Conservation (phyloP, 495 filamentous ascomycete genomes). For the Bombardia bombarda region DNA sequence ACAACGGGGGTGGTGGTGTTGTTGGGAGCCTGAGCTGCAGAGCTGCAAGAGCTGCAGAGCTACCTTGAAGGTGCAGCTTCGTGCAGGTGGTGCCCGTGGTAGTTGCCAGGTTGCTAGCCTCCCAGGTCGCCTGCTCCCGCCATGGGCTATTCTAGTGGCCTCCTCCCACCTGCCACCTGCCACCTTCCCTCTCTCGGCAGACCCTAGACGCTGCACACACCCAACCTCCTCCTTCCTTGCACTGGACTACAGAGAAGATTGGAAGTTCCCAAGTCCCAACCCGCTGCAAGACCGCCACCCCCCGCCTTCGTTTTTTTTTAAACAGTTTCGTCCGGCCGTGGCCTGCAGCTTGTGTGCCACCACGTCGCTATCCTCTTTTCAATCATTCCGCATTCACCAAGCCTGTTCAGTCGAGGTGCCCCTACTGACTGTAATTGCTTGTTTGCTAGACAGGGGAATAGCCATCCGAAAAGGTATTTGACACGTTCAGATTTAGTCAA, state of each 20-base stretch:
- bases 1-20: too few relatives aligned
- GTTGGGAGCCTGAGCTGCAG: too few relatives aligned
- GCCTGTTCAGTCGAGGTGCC: constrained; percentile 42
- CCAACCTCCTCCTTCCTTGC: constrained; percentile 17
- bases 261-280: constrained; percentile 6
- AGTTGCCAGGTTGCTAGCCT: constrained; percentile 7
- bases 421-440: constrained; percentile 29
- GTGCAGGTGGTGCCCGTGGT: constrained; percentile 16
- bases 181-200: constrained; percentile 17
- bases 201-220: constrained; percentile 1
- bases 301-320: constrained; percentile 41
- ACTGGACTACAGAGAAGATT: constrained; percentile 2
- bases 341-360: constrained; percentile 43
- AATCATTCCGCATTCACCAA: constrained; percentile 51
- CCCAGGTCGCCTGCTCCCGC: background rate
- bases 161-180: too few relatives aligned
- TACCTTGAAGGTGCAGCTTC: constrained; percentile 17
- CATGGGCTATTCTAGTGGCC: too few relatives aligned
- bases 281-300: constrained; percentile 27
- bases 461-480: constrained; percentile 34
- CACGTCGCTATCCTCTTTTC: constrained; percentile 52
- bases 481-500: constrained; percentile 22
- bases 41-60: too few relatives aligned
- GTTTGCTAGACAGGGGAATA: constrained; percentile 38
- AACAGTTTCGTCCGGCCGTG: constrained; percentile 36